These are phyloP conservation scores for Pichia sorboxylosa DNA, from an alignment of 1,139 yeast species.

Conservation along the genomic window DNA sequence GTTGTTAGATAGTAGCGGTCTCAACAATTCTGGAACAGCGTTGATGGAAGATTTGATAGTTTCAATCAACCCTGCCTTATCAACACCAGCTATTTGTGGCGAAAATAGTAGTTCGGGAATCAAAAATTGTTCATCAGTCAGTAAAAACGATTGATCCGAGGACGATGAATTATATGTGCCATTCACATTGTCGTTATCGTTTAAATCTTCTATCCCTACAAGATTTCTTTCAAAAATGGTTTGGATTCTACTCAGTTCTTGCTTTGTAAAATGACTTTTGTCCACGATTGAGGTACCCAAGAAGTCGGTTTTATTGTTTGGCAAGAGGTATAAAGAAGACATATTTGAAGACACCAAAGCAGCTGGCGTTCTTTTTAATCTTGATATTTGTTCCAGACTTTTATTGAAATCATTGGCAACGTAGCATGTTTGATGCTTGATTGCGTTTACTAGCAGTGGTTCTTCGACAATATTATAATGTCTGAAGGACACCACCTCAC, in stretches of 20 bases:
- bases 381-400: constrained; percentile 36
- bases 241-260: constrained; percentile 4
- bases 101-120: constrained; percentile 81
- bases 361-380: constrained; percentile 13
- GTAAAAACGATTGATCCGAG: constrained; percentile 42
- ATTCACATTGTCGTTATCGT: too few species aligned
- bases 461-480: constrained; percentile 93
- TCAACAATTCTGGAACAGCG: constrained; percentile 59
- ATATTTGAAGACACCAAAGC: constrained; percentile 9
- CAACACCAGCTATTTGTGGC: constrained; percentile 74
- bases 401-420: constrained; percentile 56
- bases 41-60: constrained; percentile 61
- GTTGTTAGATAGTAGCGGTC: constrained; percentile 73
- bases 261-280: constrained; percentile 11
- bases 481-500: constrained; percentile 79
- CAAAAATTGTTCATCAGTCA: constrained; percentile 76
- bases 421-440: constrained; percentile 73
- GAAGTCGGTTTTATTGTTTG: constrained; percentile 74
- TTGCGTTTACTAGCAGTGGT: constrained; percentile 69
- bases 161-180: constrained; percentile 5
- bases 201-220: too few species aligned
- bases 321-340: constrained; percentile 63
- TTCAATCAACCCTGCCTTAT: constrained; percentile 62
- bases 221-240: constrained; percentile 2
- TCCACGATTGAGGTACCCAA: constrained; percentile 45